Conservation (phyloP, 1,284 basidiomycete species). For the Ustilago esculenta region DNA sequence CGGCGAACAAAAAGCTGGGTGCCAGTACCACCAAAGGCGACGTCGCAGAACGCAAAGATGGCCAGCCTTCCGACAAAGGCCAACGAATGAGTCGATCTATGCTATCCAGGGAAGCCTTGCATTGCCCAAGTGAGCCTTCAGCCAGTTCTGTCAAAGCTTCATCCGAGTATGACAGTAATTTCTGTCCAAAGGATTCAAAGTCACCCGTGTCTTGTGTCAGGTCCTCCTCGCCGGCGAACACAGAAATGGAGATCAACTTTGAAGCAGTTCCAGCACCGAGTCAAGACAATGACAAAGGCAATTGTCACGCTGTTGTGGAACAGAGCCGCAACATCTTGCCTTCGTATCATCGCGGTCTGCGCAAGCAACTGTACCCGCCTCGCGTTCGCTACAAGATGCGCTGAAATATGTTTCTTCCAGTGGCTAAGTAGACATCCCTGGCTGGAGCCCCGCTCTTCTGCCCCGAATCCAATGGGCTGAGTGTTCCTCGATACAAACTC, state of each 20-base stretch:
- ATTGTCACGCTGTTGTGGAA: too few species aligned
- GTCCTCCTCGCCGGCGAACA: neutral
- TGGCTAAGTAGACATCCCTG: neutral
- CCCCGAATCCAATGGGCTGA: too few species aligned
- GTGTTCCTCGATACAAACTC: too few species aligned
- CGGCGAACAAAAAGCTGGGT: constrained; percentile 10
- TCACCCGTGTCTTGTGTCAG: neutral
- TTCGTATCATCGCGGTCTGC: constrained; percentile 23
- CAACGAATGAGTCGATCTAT: neutral
- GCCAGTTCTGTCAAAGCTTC: neutral
- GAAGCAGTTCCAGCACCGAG: too few species aligned
- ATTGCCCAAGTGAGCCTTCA: neutral
- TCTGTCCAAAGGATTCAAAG: neutral
- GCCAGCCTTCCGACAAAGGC: neutral
- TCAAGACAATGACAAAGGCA: too few species aligned
- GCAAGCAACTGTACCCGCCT: constrained; percentile 31
- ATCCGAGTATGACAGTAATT: neutral
- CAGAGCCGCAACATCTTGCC: neutral
- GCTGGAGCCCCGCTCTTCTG: neutral
- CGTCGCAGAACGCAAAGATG: neutral
- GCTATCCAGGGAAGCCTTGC: neutral
- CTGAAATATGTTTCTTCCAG: neutral
- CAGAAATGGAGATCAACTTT: too few species aligned
- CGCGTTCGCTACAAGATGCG: constrained; percentile 20
- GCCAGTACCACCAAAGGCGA: neutral